Base-by-base conservation (phyloP, 2,329 filamentous ascomycete species). In the Aureobasidium sp. region DNA sequence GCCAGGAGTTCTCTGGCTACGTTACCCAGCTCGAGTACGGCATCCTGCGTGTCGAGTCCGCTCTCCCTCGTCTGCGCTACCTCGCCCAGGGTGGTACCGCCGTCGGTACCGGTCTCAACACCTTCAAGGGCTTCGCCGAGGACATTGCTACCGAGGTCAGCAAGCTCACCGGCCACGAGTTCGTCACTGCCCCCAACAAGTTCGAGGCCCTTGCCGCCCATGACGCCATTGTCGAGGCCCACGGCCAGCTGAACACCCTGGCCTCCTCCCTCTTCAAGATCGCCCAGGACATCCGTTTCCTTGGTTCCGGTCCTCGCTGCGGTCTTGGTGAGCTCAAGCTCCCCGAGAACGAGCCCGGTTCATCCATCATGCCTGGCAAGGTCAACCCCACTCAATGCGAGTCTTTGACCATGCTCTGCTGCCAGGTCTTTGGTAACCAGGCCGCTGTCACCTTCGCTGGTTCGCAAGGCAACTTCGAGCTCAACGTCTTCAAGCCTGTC, bases 301-400 rank as follows among this genome's bases (percentile, higher is more conserved):
- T 97, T 58, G 94, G 94, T 70, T 96, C 90, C 68, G 94, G 94
- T 17, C 94, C 94, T 62, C 91, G 94, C 64, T 97, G 94, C 77
- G 94, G 94, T 72, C 87, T 97, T 25, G 93, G 92, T 68, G 94
- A 99, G 81, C 85, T 99, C 66, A 84, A 85, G 72, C 86, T 99
- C 57, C 94, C 94, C 29, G 94, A 99, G 81, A 99, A 99, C 80
- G 94, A 99, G 82, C 94, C 94, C 37, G 93, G 93, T 67, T 94
- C 89, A 72, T 95, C 90, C 70, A 97, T 99, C 82, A 99, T 99
- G 94, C 94, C 94, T 48, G 94, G 94, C 72, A 99, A 99, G 82
- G 94, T 99, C 75, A 99, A 99, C 82, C 94, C 94, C 36, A 99
- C 94, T 36, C 94, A 99, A 80, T 96, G 91, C 79, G 94, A 99